Percentiles rank a stretch among this genome's conserved stretches.
Evolutionary conservation across 352 stramenopile genomes (phyloP).

Genomic region (Globisporangium ultimum): DNA sequence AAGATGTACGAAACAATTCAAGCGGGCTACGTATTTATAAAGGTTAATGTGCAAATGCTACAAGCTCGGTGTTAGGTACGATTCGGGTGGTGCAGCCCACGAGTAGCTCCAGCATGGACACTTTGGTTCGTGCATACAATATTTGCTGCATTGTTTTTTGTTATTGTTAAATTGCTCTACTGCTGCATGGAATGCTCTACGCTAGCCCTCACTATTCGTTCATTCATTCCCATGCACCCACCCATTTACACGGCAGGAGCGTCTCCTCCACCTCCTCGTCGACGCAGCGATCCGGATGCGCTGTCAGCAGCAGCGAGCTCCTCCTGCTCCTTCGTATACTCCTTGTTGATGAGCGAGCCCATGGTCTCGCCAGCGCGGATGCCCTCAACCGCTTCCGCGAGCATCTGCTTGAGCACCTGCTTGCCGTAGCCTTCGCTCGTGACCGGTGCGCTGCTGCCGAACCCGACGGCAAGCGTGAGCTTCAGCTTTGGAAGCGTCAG

Average conservation of each 20-base stretch:
- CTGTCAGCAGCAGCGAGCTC: slow-evolving; percentile 6
- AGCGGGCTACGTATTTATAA: neutral
- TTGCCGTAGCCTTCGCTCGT: slow-evolving; percentile 70
- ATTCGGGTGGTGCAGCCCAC: slow-evolving; percentile 4
- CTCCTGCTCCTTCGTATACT: slow-evolving; percentile 60
- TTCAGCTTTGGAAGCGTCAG: slow-evolving; percentile 79
- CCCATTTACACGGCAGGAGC: slow-evolving; percentile 2
- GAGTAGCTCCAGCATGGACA: neutral
- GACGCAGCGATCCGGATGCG: slow-evolving; percentile 33
- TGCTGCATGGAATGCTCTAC: neutral
- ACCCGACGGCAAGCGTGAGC: slow-evolving; percentile 80
- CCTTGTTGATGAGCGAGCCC: slow-evolving; percentile 67
- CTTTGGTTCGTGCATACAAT: neutral
- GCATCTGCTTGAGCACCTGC: slow-evolving; percentile 65
- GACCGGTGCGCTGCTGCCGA: slow-evolving; percentile 69
- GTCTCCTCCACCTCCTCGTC: slow-evolving; percentile 20
- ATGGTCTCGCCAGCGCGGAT: slow-evolving; percentile 69
- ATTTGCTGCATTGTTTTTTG: neutral
- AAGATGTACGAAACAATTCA: neutral
- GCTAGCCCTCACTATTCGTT: neutral
- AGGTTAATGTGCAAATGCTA: neutral
- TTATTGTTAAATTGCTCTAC: no score
- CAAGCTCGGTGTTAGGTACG: slow-evolving; percentile 2
- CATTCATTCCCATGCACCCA: neutral
- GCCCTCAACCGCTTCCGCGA: slow-evolving; percentile 54